phyloP scores from a whole-genome alignment of 345 rosid species.

The Populus nigra region DNA sequence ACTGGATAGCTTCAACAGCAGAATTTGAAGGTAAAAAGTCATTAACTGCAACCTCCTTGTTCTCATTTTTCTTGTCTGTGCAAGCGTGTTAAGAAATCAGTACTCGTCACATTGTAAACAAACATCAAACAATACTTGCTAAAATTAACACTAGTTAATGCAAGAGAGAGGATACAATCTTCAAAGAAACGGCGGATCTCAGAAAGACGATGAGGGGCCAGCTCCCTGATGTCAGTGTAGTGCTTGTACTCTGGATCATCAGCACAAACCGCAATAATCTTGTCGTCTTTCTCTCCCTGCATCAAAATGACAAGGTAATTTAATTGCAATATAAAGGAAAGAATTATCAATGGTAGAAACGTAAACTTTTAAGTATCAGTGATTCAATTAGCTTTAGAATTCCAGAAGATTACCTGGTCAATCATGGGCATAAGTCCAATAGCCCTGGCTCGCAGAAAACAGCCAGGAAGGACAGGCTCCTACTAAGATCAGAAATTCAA shows the following conservation, averaged over 20 bases:
- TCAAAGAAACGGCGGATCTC: constrained; percentile 96
- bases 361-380: background rate
- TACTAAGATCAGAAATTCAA: constrained; percentile 15
- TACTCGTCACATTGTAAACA: background rate
- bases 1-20: constrained; percentile 75
- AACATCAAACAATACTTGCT: background rate
- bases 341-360: background rate
- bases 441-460: constrained; percentile 91
- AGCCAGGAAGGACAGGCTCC: constrained; percentile 99
- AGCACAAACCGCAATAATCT: constrained; percentile 94
- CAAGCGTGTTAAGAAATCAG: constrained; percentile 17
- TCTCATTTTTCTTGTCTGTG: constrained; percentile 92
- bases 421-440: constrained; percentile 99
- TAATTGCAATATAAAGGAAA: background rate
- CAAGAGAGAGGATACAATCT: constrained; percentile 64
- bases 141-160: background rate
- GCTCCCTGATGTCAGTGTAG: constrained; percentile 78
- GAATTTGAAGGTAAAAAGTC: constrained; percentile 68
- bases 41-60: constrained; percentile 93
- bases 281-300: constrained; percentile 97
- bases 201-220: constrained; percentile 89
- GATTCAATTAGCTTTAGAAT: background rate
- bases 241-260: constrained; percentile 97
- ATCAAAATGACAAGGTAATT: background rate
- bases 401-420: constrained; percentile 65